A percentile compares a stretch with the other conserved stretches of the same genome.
Conservation (phyloP, 306 rosid genomes). For the Sophora flavescens region DNA sequence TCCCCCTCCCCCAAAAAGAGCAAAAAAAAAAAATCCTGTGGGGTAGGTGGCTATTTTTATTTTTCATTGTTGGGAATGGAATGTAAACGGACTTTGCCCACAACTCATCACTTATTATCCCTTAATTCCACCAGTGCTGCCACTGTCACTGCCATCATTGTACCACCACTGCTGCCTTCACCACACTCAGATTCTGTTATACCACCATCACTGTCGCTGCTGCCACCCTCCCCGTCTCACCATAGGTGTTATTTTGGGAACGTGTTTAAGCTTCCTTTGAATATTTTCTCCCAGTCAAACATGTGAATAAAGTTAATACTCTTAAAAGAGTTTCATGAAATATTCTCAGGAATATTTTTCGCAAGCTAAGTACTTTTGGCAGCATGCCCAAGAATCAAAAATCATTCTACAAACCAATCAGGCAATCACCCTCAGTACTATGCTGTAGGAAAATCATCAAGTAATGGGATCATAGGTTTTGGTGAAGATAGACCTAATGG, state of each 20-base stretch:
- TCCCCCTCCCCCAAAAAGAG: too few relatives aligned
- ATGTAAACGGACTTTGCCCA: not conserved
- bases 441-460: constrained; percentile 10
- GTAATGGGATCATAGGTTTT: constrained; percentile 22
- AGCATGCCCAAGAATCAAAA: not conserved
- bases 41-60: not conserved
- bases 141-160: too few relatives aligned
- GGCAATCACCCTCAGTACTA: not conserved
- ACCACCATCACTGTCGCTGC: not conserved
- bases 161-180: too few relatives aligned
- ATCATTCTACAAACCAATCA: not conserved
- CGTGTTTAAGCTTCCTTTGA: not conserved
- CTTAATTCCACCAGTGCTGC: too few relatives aligned
- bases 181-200: not conserved
- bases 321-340: not conserved
- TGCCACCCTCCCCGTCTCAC: not conserved
- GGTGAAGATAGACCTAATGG: constrained; percentile 9
- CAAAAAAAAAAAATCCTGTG: not conserved
- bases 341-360: not conserved
- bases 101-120: not conserved
- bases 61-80: not conserved
- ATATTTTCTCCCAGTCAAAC: not conserved
- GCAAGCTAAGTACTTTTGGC: constrained; percentile 1
- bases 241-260: constrained; percentile 8
- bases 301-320: not conserved